Percentiles rank a stretch among this genome's conserved stretches.
These are phyloP conservation scores for Sedum album DNA, from an alignment of 164 flowering plant genomes.

Conservation along the genomic window DNA sequence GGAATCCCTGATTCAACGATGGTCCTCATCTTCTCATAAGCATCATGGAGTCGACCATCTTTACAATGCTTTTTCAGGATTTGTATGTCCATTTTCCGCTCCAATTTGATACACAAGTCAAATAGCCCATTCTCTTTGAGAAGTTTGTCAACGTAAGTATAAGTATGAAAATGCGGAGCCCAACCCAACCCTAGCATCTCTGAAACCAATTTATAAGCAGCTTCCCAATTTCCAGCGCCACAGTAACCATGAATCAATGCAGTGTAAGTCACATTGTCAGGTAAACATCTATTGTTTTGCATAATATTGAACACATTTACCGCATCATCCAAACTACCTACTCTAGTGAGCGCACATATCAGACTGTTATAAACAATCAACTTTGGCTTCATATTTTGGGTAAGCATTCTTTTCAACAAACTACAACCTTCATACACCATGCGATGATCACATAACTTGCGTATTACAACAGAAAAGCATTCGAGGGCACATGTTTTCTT, in stretches of 20 bases:
- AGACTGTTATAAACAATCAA: constrained; percentile 27
- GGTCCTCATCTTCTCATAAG: constrained; percentile 28
- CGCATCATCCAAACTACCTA: constrained; percentile 28
- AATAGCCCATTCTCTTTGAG: constrained; percentile 23
- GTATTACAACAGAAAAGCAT: constrained; percentile 24
- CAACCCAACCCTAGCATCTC: constrained; percentile 36
- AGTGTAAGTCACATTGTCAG: constrained; percentile 31
- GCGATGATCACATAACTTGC: constrained; percentile 24
- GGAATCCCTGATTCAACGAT: constrained; percentile 28
- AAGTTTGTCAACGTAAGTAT: constrained; percentile 24
- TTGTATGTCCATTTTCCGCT: constrained; percentile 28
- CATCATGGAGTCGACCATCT: constrained; percentile 24
- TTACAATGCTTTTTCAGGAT: constrained; percentile 32
- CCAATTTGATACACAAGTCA: constrained; percentile 29
- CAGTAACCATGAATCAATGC: constrained; percentile 33
- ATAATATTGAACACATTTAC: constrained; percentile 26
- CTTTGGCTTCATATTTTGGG: constrained; percentile 25
- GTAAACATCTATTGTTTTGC: constrained; percentile 29
- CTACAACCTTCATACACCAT: constrained; percentile 24
- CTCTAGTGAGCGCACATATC: constrained; percentile 27
- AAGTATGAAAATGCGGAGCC: constrained; percentile 31
- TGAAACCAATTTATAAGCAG: constrained; percentile 26
- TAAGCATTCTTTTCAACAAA: constrained; percentile 28
- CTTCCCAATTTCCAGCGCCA: constrained; percentile 26
- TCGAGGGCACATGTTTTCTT: constrained; percentile 26